phyloP scores from a whole-genome alignment of 108 stramenopile species.

The Cyclotella distinguenda region DNA sequence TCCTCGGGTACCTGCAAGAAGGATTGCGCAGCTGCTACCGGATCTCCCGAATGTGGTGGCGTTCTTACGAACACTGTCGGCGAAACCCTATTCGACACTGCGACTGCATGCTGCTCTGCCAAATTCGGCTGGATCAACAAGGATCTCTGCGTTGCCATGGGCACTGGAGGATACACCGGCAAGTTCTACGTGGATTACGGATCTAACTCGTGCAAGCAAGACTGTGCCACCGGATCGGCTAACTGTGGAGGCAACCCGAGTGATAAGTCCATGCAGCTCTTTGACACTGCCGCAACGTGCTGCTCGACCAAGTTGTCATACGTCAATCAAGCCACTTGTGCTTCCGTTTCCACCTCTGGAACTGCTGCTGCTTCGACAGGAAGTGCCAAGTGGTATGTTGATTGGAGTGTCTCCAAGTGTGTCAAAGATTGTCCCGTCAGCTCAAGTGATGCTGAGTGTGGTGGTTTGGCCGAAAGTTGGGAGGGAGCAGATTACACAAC shows the following conservation, averaged over 20 bases:
- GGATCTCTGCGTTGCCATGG: too few relatives aligned
- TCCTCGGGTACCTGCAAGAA: background rate
- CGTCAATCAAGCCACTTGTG: background rate
- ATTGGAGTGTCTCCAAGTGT: background rate
- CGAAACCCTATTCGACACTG: too few relatives aligned
- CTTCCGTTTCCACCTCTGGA: background rate
- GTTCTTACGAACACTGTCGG: too few relatives aligned
- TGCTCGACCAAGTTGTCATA: slow-evolving; percentile 4
- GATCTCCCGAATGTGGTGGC: too few relatives aligned
- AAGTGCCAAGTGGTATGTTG: slow-evolving; percentile 3
- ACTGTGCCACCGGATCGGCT: background rate
- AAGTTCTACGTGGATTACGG: too few relatives aligned
- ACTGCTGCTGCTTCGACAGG: background rate
- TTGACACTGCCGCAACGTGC: slow-evolving; percentile 3
- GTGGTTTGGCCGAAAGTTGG: background rate
- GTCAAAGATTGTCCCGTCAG: background rate
- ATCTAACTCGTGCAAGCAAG: too few relatives aligned
- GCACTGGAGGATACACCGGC: too few relatives aligned
- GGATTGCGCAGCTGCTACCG: too few relatives aligned
- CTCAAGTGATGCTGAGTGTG: background rate
- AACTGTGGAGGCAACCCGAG: background rate
- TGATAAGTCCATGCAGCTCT: background rate
- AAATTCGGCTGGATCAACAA: too few relatives aligned
- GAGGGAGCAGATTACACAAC: too few relatives aligned
- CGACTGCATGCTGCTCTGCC: too few relatives aligned